A percentile compares a stretch with the other conserved stretches of the same genome.
Evolutionary conservation across 2,329 filamentous ascomycete species (phyloP).

Genomic region (Myriosclerotinia curreyana): DNA sequence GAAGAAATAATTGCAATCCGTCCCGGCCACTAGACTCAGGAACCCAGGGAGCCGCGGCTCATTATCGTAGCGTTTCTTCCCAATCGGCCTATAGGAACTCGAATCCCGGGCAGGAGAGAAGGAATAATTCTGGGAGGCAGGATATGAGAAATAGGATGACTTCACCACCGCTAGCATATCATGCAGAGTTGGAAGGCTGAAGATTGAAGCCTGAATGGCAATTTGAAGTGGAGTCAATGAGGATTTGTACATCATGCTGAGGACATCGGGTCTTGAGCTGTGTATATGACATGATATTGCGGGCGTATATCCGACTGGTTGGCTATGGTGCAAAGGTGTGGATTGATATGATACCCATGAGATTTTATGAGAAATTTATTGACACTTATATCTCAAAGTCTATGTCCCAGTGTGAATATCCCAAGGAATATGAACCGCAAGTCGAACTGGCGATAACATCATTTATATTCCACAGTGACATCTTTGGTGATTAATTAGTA

Average conservation of each 20-base stretch:
- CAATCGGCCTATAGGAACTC: not conserved
- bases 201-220: not conserved
- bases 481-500: no score
- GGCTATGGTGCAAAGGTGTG: not conserved
- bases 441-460: no score
- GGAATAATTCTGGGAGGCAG: not conserved
- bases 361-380: not conserved
- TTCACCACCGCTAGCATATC: constrained; percentile 1
- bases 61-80: constrained; percentile 11
- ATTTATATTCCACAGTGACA: no score
- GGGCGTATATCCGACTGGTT: not conserved
- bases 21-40: constrained; percentile 2
- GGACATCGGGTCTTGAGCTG: not conserved
- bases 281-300: not conserved
- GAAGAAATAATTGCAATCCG: constrained; percentile 9
- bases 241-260: not conserved
- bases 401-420: not conserved
- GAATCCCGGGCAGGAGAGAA: not conserved
- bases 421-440: not conserved
- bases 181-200: constrained; percentile 19
- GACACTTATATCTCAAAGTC: not conserved
- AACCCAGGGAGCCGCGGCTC: not conserved
- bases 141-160: not conserved
- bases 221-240: not conserved
- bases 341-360: constrained; percentile 15